Percentiles rank a stretch among this genome's conserved stretches.
phyloP scores from a whole-genome alignment of 192 early-diverging fungal genomes.

The Coemansia sp. region DNA sequence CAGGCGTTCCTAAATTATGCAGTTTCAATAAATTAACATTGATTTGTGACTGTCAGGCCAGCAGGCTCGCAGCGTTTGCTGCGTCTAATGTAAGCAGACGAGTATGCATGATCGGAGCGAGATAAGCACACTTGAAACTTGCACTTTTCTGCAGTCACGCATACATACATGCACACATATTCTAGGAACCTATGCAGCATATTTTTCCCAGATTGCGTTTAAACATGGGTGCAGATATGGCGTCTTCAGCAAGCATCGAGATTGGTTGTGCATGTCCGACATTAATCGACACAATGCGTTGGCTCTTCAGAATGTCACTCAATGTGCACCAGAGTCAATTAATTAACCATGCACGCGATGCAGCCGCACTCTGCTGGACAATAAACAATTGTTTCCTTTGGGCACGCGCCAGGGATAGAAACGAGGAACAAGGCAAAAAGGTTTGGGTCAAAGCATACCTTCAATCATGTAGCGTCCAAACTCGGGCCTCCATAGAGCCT shows the following conservation, averaged over 20 bases:
- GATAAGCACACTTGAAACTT: not conserved
- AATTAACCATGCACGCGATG: conserved; percentile 19
- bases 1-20: conserved; percentile 71
- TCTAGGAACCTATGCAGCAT: not conserved
- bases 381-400: not conserved
- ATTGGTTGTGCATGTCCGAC: conserved; percentile 7
- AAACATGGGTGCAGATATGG: conserved; percentile 17
- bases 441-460: conserved; percentile 35
- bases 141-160: too few species aligned
- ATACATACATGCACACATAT: too few species aligned
- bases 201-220: not conserved
- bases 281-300: conserved; percentile 1
- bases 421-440: not conserved
- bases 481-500: conserved; percentile 92
- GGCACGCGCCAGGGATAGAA: not conserved
- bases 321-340: conserved; percentile 7
- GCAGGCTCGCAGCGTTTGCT: too few species aligned
- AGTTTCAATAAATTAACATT: too few species aligned
- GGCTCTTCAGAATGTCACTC: not conserved
- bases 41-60: too few species aligned
- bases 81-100: too few species aligned
- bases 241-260: conserved; percentile 4
- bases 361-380: not conserved
- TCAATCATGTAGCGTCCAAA: conserved; percentile 98
- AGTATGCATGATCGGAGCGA: not conserved